Conservation (phyloP, 768 basidiomycete species). For the Dentipellis sp. region DNA sequence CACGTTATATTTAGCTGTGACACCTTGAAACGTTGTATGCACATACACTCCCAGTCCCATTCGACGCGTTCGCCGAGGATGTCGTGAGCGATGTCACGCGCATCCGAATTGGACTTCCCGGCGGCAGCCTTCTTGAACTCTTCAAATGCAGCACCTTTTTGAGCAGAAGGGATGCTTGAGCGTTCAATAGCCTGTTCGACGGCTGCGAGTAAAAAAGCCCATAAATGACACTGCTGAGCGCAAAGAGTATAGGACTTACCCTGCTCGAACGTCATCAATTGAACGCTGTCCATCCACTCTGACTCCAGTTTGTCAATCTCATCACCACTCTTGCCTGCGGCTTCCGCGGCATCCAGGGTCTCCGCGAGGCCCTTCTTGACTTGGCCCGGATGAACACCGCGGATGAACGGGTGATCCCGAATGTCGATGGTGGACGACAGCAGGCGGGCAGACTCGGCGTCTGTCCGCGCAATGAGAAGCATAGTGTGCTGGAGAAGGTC, state of each 20-base stretch:
- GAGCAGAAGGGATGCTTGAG: slow-evolving; percentile 31
- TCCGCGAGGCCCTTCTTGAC: slow-evolving; percentile 52
- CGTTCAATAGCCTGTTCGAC: slow-evolving; percentile 47
- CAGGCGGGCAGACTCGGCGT: slow-evolving; percentile 81
- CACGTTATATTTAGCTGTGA: neutral
- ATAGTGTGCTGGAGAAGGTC: slow-evolving; percentile 85
- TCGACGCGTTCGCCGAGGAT: slow-evolving; percentile 61
- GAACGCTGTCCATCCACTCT: slow-evolving; percentile 61
- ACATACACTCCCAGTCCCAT: slow-evolving; percentile 86
- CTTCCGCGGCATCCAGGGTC: slow-evolving; percentile 58
- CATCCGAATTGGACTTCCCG: slow-evolving; percentile 66
- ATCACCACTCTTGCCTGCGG: slow-evolving; percentile 47
- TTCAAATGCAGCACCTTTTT: slow-evolving; percentile 47
- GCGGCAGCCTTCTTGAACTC: slow-evolving; percentile 47
- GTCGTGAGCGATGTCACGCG: slow-evolving; percentile 64
- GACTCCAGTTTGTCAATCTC: slow-evolving; percentile 70
- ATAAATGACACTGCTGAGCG: slow-evolving; percentile 1
- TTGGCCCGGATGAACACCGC: slow-evolving; percentile 43
- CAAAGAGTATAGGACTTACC: slow-evolving; percentile 35
- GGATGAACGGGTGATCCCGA: slow-evolving; percentile 72
- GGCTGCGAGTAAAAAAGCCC: slow-evolving; percentile 27
- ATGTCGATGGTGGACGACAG: slow-evolving; percentile 78
- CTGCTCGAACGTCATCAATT: slow-evolving; percentile 77
- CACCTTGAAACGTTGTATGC: neutral
- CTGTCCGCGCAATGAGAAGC: slow-evolving; percentile 86